Percentiles rank a stretch among this genome's conserved stretches.
phyloP scores from a whole-genome alignment of 495 filamentous ascomycete genomes.

The Parachaetomium inaequale region DNA sequence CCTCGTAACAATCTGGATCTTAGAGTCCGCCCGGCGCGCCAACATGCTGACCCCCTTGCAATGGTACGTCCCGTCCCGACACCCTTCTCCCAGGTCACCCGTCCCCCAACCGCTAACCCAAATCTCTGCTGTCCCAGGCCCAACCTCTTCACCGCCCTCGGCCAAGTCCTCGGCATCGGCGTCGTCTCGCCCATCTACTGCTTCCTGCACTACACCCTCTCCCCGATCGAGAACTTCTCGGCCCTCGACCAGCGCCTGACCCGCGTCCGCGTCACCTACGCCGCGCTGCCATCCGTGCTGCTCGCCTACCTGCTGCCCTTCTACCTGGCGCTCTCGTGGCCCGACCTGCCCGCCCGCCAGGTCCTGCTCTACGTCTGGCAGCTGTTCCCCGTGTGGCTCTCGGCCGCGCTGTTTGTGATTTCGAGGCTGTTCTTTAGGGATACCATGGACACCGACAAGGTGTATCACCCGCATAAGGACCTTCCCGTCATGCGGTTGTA shows the following conservation, averaged over 20 bases:
- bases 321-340: slow-evolving; percentile 61
- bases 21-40: slow-evolving; percentile 20
- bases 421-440: slow-evolving; percentile 6
- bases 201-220: slow-evolving; percentile 21
- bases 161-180: slow-evolving; percentile 26
- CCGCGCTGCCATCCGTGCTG: slow-evolving; percentile 13
- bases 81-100: too few species aligned
- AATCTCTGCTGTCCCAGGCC: slow-evolving; percentile 21
- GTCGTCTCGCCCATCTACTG: slow-evolving; percentile 21
- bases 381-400: slow-evolving; percentile 12
- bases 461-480: background rate
- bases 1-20: slow-evolving; percentile 21
- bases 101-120: background rate
- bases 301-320: slow-evolving; percentile 21
- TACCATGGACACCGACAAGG: slow-evolving; percentile 12
- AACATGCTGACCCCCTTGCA: slow-evolving; percentile 14
- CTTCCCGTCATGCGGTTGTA: slow-evolving; percentile 4
- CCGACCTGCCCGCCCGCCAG: slow-evolving; percentile 29
- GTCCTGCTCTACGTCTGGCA: slow-evolving; percentile 16
- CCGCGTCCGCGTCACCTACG: background rate
- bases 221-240: slow-evolving; percentile 13
- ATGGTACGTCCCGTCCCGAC: slow-evolving; percentile 8
- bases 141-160: slow-evolving; percentile 13
- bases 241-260: slow-evolving; percentile 18
- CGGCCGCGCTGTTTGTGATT: background rate